These are phyloP conservation scores for Plasmodium malariae DNA, from an alignment of 169 alveolate species.

Conservation along the genomic window DNA sequence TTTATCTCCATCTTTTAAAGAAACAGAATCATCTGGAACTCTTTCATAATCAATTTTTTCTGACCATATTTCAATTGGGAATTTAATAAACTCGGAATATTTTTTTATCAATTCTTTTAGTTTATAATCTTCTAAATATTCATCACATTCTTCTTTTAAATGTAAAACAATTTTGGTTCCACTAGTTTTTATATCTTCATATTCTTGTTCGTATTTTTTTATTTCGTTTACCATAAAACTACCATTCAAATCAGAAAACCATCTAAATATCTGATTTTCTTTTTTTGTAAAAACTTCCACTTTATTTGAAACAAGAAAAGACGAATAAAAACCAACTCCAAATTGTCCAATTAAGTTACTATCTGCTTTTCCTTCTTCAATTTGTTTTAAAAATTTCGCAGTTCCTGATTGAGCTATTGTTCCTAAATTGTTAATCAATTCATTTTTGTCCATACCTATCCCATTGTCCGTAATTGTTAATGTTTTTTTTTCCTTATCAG, in stretches of 20 bases:
- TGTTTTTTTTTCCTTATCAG: constrained; percentile 95
- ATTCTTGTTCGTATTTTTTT: constrained; percentile 92
- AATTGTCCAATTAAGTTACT: constrained; percentile 99
- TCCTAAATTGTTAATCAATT: constrained; percentile 98
- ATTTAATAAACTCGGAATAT: constrained; percentile 96
- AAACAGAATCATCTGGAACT: constrained; percentile 88
- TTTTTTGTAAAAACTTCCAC: constrained; percentile 97
- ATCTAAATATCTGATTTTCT: constrained; percentile 95
- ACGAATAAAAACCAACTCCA: constrained; percentile 99
- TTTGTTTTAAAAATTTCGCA: constrained; percentile 97
- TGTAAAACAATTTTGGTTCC: constrained; percentile 97
- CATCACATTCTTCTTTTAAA: constrained; percentile 97
- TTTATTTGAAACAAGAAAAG: constrained; percentile 98
- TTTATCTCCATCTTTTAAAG: constrained; percentile 85
- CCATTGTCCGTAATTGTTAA: constrained; percentile 98
- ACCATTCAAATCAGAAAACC: constrained; percentile 97
- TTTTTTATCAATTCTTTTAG: constrained; percentile 93
- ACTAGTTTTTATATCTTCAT: constrained; percentile 92
- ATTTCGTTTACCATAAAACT: constrained; percentile 93
- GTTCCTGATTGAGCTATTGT: constrained; percentile 99
- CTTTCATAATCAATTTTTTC: constrained; percentile 91
- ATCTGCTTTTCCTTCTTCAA: constrained; percentile 92
- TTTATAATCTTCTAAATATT: constrained; percentile 95
- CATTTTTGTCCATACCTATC: constrained; percentile 99
- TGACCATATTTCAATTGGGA: constrained; percentile 96